A percentile compares a stretch with the other conserved stretches of the same genome.
phyloP scores from a whole-genome alignment of 805 yeast genomes.

The Yarrowia phangngaensis region DNA sequence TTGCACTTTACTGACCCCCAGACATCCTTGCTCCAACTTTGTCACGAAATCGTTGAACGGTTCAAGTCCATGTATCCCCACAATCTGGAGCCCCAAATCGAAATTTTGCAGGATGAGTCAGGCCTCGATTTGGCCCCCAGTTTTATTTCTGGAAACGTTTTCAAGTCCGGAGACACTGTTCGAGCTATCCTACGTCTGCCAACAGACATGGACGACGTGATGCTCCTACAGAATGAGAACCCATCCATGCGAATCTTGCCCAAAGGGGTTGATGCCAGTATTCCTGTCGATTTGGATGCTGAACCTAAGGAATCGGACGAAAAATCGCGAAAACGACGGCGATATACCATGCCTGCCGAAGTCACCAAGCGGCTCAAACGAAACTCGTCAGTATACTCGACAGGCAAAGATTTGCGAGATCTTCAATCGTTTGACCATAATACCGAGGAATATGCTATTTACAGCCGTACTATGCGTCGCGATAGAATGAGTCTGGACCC shows the following conservation, averaged over 20 bases:
- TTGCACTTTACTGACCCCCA: slow-evolving; percentile 16
- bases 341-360: slow-evolving; percentile 7
- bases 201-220: slow-evolving; percentile 10
- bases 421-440: slow-evolving; percentile 9
- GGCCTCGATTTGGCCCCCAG: slow-evolving; percentile 12
- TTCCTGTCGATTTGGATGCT: too few species aligned
- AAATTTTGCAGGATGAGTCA: slow-evolving; percentile 2
- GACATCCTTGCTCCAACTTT: slow-evolving; percentile 3
- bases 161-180: slow-evolving; percentile 5
- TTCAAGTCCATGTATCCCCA: slow-evolving; percentile 20
- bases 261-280: too few species aligned
- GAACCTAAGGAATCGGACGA: too few species aligned
- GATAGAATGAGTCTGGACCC: neutral
- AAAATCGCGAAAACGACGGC: slow-evolving; percentile 21
- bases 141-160: slow-evolving; percentile 2
- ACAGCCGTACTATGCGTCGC: neutral
- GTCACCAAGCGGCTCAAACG: slow-evolving; percentile 18
- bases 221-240: neutral
- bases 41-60: slow-evolving; percentile 8
- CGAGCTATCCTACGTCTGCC: slow-evolving; percentile 19
- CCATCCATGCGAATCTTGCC: neutral
- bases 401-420: slow-evolving; percentile 1
- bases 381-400: slow-evolving; percentile 18
- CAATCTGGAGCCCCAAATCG: slow-evolving; percentile 8
- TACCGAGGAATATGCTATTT: slow-evolving; percentile 5